Percentiles rank a stretch among this genome's conserved stretches.
These are phyloP conservation scores for Cucurbitaria berberidis DNA, from an alignment of 2,329 filamentous ascomycete genomes.

Conservation along the genomic window DNA sequence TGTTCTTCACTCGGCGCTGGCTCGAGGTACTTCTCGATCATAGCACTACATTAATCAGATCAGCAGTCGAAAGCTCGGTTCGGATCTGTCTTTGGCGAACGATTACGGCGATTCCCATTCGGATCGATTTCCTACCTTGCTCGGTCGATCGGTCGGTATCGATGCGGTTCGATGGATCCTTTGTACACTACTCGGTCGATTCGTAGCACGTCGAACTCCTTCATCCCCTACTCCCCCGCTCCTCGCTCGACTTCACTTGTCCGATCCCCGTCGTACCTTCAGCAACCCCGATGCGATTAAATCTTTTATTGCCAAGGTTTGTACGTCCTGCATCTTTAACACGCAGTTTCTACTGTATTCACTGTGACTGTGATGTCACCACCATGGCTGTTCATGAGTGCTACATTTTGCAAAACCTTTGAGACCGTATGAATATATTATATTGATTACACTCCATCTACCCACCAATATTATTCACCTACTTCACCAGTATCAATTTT, in stretches of 20 bases:
- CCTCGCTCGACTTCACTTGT: conserved; percentile 12
- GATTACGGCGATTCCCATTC: conserved; percentile 44
- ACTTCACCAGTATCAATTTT: background rate
- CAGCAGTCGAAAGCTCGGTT: conserved; percentile 41
- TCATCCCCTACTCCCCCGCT: conserved; percentile 17
- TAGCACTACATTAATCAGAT: conserved; percentile 44
- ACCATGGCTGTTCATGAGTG: background rate
- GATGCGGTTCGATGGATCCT: conserved; percentile 35
- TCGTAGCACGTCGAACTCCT: conserved; percentile 41
- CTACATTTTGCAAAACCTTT: background rate
- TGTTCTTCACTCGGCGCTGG: conserved; percentile 34
- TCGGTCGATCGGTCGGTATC: conserved; percentile 43
- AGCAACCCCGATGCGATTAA: conserved; percentile 13
- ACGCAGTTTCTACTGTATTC: background rate
- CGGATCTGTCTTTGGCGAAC: conserved; percentile 44
- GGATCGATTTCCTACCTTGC: background rate
- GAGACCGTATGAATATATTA: background rate
- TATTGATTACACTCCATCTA: background rate
- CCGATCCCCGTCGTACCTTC: background rate
- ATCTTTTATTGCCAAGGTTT: conserved; percentile 12
- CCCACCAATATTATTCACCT: background rate
- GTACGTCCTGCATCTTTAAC: conserved; percentile 7
- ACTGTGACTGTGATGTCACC: conserved; percentile 11
- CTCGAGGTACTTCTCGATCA: conserved; percentile 29
- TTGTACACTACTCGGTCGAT: conserved; percentile 48